A percentile compares a stretch with the other conserved stretches of the same genome.
phyloP scores from a whole-genome alignment of 345 rosid species.

The Abelmoschus esculentus region DNA sequence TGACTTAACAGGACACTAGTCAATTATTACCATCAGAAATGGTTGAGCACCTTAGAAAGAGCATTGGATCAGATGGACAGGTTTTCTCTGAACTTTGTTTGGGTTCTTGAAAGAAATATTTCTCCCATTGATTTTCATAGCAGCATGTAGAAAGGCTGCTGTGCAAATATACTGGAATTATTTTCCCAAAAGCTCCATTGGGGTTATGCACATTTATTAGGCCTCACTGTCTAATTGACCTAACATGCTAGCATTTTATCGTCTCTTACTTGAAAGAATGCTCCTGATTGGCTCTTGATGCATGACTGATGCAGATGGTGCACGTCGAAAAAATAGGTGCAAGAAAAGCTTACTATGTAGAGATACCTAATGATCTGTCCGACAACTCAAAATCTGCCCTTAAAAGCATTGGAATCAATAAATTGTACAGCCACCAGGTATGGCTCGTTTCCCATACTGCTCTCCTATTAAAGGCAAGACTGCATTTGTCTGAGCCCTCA shows the following conservation, averaged over 20 bases:
- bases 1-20: slow-evolving; percentile 42
- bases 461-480: slow-evolving; percentile 12
- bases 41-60: slow-evolving; percentile 76
- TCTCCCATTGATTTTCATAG: background rate
- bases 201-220: background rate
- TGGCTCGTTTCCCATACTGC: slow-evolving; percentile 8
- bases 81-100: slow-evolving; percentile 27
- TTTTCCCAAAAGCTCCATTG: background rate
- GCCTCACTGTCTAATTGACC: background rate
- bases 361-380: slow-evolving; percentile 56
- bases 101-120: background rate
- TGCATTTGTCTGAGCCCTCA: slow-evolving; percentile 8
- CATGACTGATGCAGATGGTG: slow-evolving; percentile 52
- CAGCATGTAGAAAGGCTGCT: slow-evolving; percentile 6
- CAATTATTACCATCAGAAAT: slow-evolving; percentile 62
- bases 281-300: slow-evolving; percentile 11
- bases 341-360: slow-evolving; percentile 45
- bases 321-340: slow-evolving; percentile 63
- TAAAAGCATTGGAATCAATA: slow-evolving; percentile 54
- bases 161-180: slow-evolving; percentile 2
- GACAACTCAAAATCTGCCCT: slow-evolving; percentile 54
- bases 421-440: slow-evolving; percentile 89
- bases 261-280: background rate
- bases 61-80: slow-evolving; percentile 74
- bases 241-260: background rate